A percentile compares a stretch with the other conserved stretches of the same genome.
phyloP scores from a whole-genome alignment of 1,284 basidiomycete genomes.

The Malassezia psittaci region DNA sequence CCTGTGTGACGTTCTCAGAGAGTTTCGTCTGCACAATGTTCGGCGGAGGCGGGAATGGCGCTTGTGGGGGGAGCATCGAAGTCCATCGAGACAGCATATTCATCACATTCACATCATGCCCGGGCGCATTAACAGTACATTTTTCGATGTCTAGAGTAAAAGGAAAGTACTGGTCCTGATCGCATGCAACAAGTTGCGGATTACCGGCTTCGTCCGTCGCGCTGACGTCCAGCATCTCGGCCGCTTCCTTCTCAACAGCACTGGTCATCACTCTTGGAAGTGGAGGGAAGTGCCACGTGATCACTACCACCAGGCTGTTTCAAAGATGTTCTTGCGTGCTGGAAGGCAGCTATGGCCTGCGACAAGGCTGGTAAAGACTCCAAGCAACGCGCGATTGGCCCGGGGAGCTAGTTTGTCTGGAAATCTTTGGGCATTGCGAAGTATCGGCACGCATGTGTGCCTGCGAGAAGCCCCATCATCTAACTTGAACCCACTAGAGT shows the following conservation, averaged over 20 bases:
- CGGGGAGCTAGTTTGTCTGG: too few relatives aligned
- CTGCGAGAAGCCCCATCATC: conserved; percentile 5
- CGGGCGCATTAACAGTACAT: conserved; percentile 14
- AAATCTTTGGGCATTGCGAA: too few relatives aligned
- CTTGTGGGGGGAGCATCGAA: conserved; percentile 31
- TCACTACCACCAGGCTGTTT: not conserved
- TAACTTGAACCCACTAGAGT: too few relatives aligned
- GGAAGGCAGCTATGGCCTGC: too few relatives aligned
- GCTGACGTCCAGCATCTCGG: not conserved
- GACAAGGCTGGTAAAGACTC: too few relatives aligned
- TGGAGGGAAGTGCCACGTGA: not conserved
- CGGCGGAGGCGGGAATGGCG: conserved; percentile 43
- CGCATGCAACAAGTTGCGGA: conserved; percentile 12
- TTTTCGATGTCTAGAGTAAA: conserved; percentile 8
- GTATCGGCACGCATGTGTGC: not conserved
- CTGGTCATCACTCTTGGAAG: not conserved
- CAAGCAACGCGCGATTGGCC: too few relatives aligned
- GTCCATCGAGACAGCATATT: conserved; percentile 44
- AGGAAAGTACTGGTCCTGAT: conserved; percentile 3
- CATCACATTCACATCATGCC: conserved; percentile 36
- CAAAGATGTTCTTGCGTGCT: too few relatives aligned
- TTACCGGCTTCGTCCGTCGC: not conserved
- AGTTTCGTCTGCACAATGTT: conserved; percentile 42
- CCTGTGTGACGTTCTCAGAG: conserved; percentile 36
- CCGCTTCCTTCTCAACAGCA: not conserved